Evolutionary conservation across 352 stramenopile genomes (phyloP), one percentile per base, ranked within the genome.

Genomic region (Pythium periplocum): DNA sequence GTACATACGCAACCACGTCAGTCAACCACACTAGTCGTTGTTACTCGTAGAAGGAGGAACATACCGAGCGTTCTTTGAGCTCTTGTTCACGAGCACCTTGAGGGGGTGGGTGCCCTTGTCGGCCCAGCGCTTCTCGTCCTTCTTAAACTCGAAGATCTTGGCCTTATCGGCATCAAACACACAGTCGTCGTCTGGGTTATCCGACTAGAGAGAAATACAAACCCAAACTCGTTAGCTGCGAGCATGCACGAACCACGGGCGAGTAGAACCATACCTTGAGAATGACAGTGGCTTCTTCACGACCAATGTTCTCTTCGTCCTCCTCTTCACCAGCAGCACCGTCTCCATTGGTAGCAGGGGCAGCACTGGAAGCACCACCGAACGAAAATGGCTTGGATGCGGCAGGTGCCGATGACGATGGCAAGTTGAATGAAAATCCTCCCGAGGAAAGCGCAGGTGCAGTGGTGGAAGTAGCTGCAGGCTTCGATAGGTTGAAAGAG

Each of bases 121-220:
- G 7, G 83, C 84, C 84, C 84, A 95, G 34, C 79, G 80, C 66
- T 90, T 95, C 57, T 93, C 84, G 59, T 88, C 77, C 50, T 87
- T 91, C 59, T 90, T 93, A 58, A 92, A 92, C 62, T 92, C 82
- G 53, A 87, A 81, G 31, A 93, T 53, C 64, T 89, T 93, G 50
- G 71, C 74, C 65, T 90, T 89, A 8, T 90, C 79, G 4, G 62
- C 69, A 42, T 92, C 80, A 52, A 92, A 95, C 26, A 83, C 66
- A 50, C 66, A 77, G 12, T 89, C 73, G 26, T 95, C 84, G 32
- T 95, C 83, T 2, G 66, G 52, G 35, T 77, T 82, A 48, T 86
- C 75, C 30, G 73, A 72, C 79, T 90, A 51, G 32, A 45, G 37
- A 49, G 39, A 58, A 8, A 6, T 12, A 41, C 5, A 55, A 4